These are phyloP conservation scores for Erodium texanum DNA, from an alignment of 441 rosid genomes.

Conservation along the genomic window DNA sequence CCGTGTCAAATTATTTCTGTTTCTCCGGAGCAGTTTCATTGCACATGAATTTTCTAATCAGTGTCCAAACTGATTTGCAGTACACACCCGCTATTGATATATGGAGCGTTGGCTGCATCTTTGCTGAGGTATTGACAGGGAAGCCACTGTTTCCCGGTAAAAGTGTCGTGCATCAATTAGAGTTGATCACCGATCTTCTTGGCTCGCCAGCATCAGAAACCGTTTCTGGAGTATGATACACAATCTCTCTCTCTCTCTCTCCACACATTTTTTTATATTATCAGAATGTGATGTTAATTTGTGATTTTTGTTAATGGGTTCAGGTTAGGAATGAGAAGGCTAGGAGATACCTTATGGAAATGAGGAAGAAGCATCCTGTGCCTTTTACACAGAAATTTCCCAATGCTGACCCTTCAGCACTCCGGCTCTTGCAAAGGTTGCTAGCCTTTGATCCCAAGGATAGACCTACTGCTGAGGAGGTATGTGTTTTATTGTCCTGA, in stretches of 20 bases:
- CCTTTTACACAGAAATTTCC: slow-evolving; percentile 71
- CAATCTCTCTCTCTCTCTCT: background rate
- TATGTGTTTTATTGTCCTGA: slow-evolving; percentile 14
- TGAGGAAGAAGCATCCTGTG: slow-evolving; percentile 79
- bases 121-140: slow-evolving; percentile 84
- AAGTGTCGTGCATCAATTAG: slow-evolving; percentile 85
- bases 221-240: slow-evolving; percentile 46
- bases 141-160: slow-evolving; percentile 88
- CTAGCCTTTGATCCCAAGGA: slow-evolving; percentile 97
- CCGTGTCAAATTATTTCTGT: background rate
- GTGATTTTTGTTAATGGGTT: background rate
- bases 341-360: slow-evolving; percentile 77
- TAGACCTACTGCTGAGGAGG: slow-evolving; percentile 91
- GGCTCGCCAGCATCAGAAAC: slow-evolving; percentile 88
- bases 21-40: background rate
- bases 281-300: background rate
- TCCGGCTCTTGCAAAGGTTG: slow-evolving; percentile 60
- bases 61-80: slow-evolving; percentile 33
- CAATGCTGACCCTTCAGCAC: slow-evolving; percentile 68
- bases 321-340: slow-evolving; percentile 96
- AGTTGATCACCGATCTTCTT: slow-evolving; percentile 83
- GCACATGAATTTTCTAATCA: slow-evolving; percentile 15
- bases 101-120: slow-evolving; percentile 97
- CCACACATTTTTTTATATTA: background rate
- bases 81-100: slow-evolving; percentile 95